Percentiles rank a stretch among this genome's conserved stretches.
Evolutionary conservation across 2,329 filamentous ascomycete genomes (phyloP).

Genomic region (Aureobasidium sp.): DNA sequence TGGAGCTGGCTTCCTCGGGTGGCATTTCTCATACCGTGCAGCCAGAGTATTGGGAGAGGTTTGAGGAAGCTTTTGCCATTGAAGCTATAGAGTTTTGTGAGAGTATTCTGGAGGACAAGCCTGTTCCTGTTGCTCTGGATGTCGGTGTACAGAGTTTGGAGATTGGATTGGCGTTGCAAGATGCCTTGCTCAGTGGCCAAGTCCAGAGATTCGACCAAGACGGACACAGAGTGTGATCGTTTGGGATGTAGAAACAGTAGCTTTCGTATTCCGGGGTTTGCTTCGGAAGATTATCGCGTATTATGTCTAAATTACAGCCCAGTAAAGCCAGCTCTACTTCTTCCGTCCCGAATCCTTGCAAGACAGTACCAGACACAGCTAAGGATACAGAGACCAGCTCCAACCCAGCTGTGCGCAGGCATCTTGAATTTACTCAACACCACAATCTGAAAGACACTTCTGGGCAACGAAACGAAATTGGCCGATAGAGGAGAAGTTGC

Average conservation of each 20-base stretch:
- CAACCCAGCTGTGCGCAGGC: constrained; percentile 44
- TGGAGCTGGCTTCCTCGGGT: constrained; percentile 44
- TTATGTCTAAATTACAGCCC: background rate
- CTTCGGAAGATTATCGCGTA: background rate
- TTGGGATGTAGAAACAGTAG: too few species aligned
- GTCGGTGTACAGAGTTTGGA: constrained; percentile 51
- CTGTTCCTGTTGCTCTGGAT: too few species aligned
- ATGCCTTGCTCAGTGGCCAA: constrained; percentile 23
- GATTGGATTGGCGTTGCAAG: constrained; percentile 47
- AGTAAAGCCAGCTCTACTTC: background rate
- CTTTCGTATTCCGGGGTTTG: too few species aligned
- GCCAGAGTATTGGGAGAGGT: constrained; percentile 52
- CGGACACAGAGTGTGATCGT: too few species aligned
- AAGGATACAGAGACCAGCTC: constrained; percentile 42
- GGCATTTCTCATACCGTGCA: too few species aligned
- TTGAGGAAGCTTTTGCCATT: constrained; percentile 52
- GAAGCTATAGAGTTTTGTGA: constrained; percentile 58
- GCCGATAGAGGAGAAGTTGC: constrained; percentile 43
- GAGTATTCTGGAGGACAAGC: too few species aligned
- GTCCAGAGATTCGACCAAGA: background rate
- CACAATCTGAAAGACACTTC: constrained; percentile 40
- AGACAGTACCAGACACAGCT: constrained; percentile 42
- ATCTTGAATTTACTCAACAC: constrained; percentile 40
- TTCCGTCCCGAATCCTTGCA: constrained; percentile 33
- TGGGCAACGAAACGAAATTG: constrained; percentile 41